Evolutionary conservation across 768 basidiomycete genomes (phyloP).

Genomic region (Mycena galericulata): DNA sequence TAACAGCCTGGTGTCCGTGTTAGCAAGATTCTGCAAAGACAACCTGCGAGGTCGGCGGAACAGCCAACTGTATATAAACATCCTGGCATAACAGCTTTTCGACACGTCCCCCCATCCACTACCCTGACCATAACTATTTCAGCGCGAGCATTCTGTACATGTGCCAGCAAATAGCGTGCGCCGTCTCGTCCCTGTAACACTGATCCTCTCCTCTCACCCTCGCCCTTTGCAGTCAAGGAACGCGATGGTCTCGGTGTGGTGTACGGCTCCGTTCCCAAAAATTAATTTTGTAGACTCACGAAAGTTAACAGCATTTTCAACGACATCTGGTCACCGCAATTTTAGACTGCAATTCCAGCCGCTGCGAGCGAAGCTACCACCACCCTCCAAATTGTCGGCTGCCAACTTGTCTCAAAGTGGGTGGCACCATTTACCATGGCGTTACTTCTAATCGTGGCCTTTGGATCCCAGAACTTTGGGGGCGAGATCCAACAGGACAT

Average conservation of each 20-base stretch:
- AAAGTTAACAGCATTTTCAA: slow-evolving; percentile 59
- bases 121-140: not conserved
- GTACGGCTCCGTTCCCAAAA: slow-evolving; percentile 24
- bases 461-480: slow-evolving; percentile 56
- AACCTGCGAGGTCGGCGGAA: slow-evolving; percentile 12
- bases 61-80: slow-evolving; percentile 12
- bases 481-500: slow-evolving; percentile 61
- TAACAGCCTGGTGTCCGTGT: slow-evolving; percentile 11
- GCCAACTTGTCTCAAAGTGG: slow-evolving; percentile 53
- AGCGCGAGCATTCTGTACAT: slow-evolving; percentile 38
- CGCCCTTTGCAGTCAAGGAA: slow-evolving; percentile 55
- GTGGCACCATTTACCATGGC: slow-evolving; percentile 21
- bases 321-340: slow-evolving; percentile 64
- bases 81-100: not conserved
- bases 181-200: slow-evolving; percentile 15
- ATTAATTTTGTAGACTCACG: slow-evolving; percentile 2
- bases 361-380: slow-evolving; percentile 60
- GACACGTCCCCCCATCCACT: not conserved
- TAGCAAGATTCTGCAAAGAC: slow-evolving; percentile 4
- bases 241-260: slow-evolving; percentile 62
- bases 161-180: slow-evolving; percentile 64
- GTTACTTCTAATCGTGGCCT: not conserved
- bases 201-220: slow-evolving; percentile 21
- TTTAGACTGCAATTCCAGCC: slow-evolving; percentile 61
- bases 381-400: slow-evolving; percentile 56